Evolutionary conservation across 805 yeast genomes (phyloP), one percentile per base, ranked within the genome.

Genomic region (Candida krabiensis): DNA sequence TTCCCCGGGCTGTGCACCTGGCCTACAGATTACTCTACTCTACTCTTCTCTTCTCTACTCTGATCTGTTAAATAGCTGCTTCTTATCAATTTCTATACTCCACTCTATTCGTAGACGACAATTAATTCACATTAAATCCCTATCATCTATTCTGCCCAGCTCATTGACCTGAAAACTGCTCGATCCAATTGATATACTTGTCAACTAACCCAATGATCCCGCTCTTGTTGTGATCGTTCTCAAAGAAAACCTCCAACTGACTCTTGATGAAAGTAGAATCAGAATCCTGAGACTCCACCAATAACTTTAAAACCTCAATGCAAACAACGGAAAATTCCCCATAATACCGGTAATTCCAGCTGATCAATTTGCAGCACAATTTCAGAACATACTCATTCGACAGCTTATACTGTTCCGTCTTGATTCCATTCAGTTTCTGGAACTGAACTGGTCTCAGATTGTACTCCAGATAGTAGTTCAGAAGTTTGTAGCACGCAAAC

Each of bases 311-410:
- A 1, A 54, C 55, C 37, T 63, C 58, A 35, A 83, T 50, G 4
- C 77, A 69, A 14, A 70, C 63, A 7, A 66, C 56, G 40, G 71
- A 71, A 35, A 65, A 74, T 43, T 70, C 78, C 48, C 75, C 80
- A 52, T 83, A 83, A 73, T 82, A 85, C 30, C 90, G 66, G 25
- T 74, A 60, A 42, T 79, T 73, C 74, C 84, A 85, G 39, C 86
- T 73, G 16, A 80, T 64, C 21, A 75, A 60, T 45, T 73, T 73
- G 42, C 77, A 64, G 24, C 79, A 51, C 3, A 71, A 41, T 19
- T 65, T 66, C 11, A 77, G 47, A 8, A 75, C 49, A 22, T 61
- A 58, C 31, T 73, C 77, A 12, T 45, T 36, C n/a, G 55, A 50
- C 9, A 58, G 38, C 11, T 28, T 39, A 33, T 50, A 51, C 17